Percentiles rank a stretch among this genome's conserved stretches.
Evolutionary conservation across 371 early-diverging fungal genomes (phyloP).

Genomic region (Entomophthora muscae): DNA sequence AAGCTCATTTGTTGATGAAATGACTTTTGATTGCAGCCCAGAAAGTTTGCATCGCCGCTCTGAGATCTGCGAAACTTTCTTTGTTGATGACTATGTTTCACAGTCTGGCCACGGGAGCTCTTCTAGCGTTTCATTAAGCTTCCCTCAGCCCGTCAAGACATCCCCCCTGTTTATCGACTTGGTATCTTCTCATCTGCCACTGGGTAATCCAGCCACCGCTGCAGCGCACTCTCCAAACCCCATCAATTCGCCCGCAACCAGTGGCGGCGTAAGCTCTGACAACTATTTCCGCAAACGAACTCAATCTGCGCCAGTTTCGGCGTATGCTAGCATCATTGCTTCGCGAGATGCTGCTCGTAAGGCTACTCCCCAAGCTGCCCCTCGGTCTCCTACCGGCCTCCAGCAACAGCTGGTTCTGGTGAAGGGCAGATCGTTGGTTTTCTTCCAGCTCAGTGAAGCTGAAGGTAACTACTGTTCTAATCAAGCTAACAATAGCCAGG

Average conservation of each 20-base stretch:
- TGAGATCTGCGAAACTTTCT: neutral
- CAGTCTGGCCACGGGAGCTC: neutral
- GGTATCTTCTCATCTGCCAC: neutral
- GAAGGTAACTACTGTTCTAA: no score
- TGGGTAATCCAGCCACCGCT: neutral
- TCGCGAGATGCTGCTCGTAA: neutral
- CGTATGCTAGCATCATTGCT: neutral
- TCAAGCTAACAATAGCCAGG: no score
- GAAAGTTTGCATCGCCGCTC: neutral
- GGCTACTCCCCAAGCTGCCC: no score
- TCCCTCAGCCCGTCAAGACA: neutral
- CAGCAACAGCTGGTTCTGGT: neutral
- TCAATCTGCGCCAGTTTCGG: neutral
- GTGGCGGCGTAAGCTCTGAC: neutral
- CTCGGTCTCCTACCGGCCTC: no score
- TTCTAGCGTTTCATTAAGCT: neutral
- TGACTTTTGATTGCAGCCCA: neutral
- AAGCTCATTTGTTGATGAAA: neutral
- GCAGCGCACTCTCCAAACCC: neutral
- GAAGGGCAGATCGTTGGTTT: neutral
- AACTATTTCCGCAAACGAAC: constrained; percentile 3
- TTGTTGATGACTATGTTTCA: constrained; percentile 3
- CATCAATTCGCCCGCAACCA: neutral
- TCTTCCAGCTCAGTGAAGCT: neutral
- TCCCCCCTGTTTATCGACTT: constrained; percentile 3